phyloP scores from a whole-genome alignment of 768 basidiomycete species.

The Trametes cubensis region DNA sequence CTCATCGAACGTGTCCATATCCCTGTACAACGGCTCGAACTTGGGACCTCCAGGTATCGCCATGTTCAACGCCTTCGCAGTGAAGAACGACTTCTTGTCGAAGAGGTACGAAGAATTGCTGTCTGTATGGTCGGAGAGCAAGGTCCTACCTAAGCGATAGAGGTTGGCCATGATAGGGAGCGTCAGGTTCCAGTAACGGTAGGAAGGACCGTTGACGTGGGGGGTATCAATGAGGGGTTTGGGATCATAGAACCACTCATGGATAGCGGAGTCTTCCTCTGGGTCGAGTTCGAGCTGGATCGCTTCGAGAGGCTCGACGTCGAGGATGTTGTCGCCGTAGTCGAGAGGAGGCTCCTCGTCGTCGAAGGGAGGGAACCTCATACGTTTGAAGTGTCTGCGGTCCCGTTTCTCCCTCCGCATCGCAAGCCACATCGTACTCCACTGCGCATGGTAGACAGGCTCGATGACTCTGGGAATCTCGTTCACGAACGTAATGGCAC shows the following conservation, averaged over 20 bases:
- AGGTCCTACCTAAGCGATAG: conserved; percentile 91
- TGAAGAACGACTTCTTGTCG: conserved; percentile 97
- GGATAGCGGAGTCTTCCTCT: conserved; percentile 87
- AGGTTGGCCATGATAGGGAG: conserved; percentile 97
- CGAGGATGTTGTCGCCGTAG: conserved; percentile 98
- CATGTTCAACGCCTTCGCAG: conserved; percentile 95
- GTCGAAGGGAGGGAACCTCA: conserved; percentile 99
- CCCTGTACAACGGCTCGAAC: conserved; percentile 95
- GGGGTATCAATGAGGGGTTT: conserved; percentile 90
- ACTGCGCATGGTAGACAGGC: conserved; percentile 97
- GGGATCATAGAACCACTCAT: conserved; percentile 99
- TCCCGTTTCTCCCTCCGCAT: conserved; percentile 99
- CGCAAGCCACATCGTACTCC: conserved; percentile 99
- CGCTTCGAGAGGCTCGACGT: conserved; percentile 96
- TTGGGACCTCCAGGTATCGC: conserved; percentile 98
- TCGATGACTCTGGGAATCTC: conserved; percentile 97
- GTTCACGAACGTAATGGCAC: conserved; percentile 99
- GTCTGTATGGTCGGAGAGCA: conserved; percentile 92
- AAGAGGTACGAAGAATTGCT: conserved; percentile 91
- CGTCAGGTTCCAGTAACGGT: conserved; percentile 90
- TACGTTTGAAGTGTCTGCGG: conserved; percentile 98
- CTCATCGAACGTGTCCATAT: conserved; percentile 97
- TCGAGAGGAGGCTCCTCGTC: conserved; percentile 99
- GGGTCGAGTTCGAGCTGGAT: conserved; percentile 95
- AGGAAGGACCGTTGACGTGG: conserved; percentile 90